Percentiles rank a stretch among this genome's conserved stretches.
Conservation (phyloP, 176 grass and related monocot genomes). For the Guadua angustifolia region DNA sequence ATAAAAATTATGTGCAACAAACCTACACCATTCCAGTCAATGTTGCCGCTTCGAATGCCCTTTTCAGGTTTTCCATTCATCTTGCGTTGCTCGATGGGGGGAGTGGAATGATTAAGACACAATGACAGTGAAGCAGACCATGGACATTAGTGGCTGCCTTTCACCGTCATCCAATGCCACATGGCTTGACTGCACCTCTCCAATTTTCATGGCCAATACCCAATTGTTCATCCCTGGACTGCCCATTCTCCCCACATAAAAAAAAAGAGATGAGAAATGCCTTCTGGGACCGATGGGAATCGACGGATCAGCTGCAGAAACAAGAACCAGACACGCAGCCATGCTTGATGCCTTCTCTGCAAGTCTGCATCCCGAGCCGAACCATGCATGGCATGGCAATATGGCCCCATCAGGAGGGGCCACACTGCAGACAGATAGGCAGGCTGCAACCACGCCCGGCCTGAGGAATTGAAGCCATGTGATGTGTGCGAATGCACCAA, state of each 20-base stretch:
- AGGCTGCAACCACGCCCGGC: not conserved
- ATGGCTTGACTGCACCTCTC: not conserved
- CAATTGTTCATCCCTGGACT: conserved; percentile 18
- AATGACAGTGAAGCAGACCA: conserved; percentile 31
- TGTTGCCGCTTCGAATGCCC: conserved; percentile 9
- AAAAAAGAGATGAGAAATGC: not conserved
- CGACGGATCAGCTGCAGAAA: not conserved
- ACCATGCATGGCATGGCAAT: not conserved
- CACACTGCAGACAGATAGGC: not conserved
- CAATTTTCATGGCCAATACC: conserved; percentile 8
- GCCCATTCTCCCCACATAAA: not conserved
- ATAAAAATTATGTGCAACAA: not conserved
- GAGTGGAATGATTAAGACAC: conserved; percentile 14
- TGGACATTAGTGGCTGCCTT: conserved; percentile 23
- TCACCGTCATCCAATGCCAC: conserved; percentile 35
- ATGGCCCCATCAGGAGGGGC: not conserved
- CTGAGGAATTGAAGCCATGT: conserved; percentile 15
- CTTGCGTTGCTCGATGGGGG: conserved; percentile 19
- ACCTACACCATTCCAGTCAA: conserved; percentile 13
- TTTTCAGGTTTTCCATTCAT: conserved; percentile 6
- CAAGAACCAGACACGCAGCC: conserved; percentile 25
- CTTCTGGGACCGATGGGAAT: not conserved
- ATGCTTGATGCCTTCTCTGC: not conserved
- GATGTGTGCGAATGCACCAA: conserved; percentile 29
- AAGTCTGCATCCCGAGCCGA: conserved; percentile 11